phyloP scores from a whole-genome alignment of 164 flowering plant species.

The Macadamia tetraphylla region DNA sequence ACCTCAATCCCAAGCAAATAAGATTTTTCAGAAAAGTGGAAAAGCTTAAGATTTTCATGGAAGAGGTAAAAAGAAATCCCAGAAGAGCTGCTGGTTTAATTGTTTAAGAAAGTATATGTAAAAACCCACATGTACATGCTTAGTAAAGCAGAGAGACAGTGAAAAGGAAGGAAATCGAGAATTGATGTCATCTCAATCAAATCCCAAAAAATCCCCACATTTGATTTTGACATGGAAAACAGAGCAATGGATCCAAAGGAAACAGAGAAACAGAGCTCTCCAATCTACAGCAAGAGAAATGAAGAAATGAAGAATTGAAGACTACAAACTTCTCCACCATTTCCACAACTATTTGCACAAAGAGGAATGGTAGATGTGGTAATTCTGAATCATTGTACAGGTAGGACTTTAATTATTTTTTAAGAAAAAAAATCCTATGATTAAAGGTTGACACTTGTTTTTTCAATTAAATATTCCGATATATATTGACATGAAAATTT shows the following conservation, averaged over 20 bases:
- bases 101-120: slow-evolving; percentile 5
- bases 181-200: slow-evolving; percentile 33
- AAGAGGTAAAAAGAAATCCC: not conserved
- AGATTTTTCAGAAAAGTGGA: not conserved
- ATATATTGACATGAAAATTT: too few relatives aligned
- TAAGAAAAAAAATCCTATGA: too few relatives aligned
- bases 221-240: not conserved
- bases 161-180: slow-evolving; percentile 16
- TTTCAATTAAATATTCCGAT: too few relatives aligned
- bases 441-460: too few relatives aligned
- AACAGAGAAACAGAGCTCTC: slow-evolving; percentile 1
- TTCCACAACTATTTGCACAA: not conserved
- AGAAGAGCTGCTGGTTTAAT: not conserved
- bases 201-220: slow-evolving; percentile 9
- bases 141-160: not conserved
- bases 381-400: too few relatives aligned
- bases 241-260: not conserved
- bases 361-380: too few relatives aligned
- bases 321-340: not conserved
- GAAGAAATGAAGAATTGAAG: not conserved
- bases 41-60: not conserved
- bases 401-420: too few relatives aligned
- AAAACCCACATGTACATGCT: slow-evolving; percentile 4
- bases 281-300: not conserved
- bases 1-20: too few relatives aligned